Evolutionary conservation across 805 yeast species (phyloP), one percentile per base, ranked within the genome.

Genomic region (Torulaspora gathmanii): DNA sequence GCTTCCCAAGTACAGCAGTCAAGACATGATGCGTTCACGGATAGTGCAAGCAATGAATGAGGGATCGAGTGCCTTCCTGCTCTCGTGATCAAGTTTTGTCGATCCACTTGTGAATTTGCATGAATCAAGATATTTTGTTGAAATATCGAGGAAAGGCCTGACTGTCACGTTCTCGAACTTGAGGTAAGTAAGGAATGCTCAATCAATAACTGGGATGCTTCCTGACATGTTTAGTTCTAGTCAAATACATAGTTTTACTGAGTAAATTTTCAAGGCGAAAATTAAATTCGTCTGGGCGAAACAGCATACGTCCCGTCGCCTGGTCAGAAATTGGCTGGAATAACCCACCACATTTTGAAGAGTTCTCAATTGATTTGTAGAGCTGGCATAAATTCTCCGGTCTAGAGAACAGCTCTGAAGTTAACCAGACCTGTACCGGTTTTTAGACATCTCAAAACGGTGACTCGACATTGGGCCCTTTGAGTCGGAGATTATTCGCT

Each of bases 1-100:
- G 63, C 69, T 93, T 16, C 98, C 99, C 4, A 78, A 84, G 51
- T 93, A 91, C 61, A 75, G 87, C 3, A 69, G 76, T 28, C 75
- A 73, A 47, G 80, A 72, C 13, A 65, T 86, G 1, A 74, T 93
- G 82, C 69, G 63, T 40, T 60, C 70, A 26, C 71, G 84, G 42
- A 65, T 93, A 6, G 40, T 65, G 10, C 83, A 78, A 48, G 97
- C 98, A 0, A 78, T 89, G 58, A 72, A 71, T 4, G 97, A 91
- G 55, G 99, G 99, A 20, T 83, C 90, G 1, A 91, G 87, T 26
- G 86, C 95, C 1, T 90, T 90, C 64, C 72, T 86, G 33, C 71
- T 90, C 17, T 88, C 96, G 1, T 86, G 41, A 53, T 9, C 29
- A 28, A 9, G 20, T 12, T 11, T 4, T 23, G 28, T 8, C 6